A percentile compares a stretch with the other conserved stretches of the same genome.
These are phyloP conservation scores for Mortierella sp. DNA, from an alignment of 371 early-diverging fungal genomes.

Conservation along the genomic window DNA sequence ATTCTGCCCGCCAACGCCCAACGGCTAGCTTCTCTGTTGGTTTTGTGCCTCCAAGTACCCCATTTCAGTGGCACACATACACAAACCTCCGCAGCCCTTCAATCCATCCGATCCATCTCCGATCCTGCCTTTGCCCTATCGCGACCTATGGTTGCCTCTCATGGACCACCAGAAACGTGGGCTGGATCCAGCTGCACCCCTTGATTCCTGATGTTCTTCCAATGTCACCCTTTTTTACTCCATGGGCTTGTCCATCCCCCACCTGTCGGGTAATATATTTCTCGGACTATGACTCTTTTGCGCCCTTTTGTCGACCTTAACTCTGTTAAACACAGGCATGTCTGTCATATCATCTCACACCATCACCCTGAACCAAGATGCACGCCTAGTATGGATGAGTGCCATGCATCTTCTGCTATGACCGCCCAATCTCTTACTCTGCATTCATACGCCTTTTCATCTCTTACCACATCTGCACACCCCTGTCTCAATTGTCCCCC, in stretches of 20 bases:
- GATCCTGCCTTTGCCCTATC: background rate
- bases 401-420: background rate
- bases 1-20: no score
- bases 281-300: conserved; percentile 35
- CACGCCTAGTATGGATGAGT: conserved; percentile 17
- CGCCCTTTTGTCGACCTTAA: conserved; percentile 43
- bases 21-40: no score
- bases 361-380: background rate
- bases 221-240: background rate
- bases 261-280: background rate
- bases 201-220: no score
- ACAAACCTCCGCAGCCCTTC: background rate
- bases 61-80: no score
- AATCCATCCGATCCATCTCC: conserved; percentile 3
- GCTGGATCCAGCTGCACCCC: no score
- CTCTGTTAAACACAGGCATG: conserved; percentile 2
- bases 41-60: no score
- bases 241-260: no score
- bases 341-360: no score
- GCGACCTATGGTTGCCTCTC: background rate
- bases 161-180: no score
- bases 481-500: background rate
- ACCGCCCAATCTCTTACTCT: background rate
- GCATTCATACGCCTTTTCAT: background rate
- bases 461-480: background rate